Evolutionary conservation across 805 yeast species (phyloP), one percentile per base, ranked within the genome.

Genomic region (Nakazawaea molendinolei): DNA sequence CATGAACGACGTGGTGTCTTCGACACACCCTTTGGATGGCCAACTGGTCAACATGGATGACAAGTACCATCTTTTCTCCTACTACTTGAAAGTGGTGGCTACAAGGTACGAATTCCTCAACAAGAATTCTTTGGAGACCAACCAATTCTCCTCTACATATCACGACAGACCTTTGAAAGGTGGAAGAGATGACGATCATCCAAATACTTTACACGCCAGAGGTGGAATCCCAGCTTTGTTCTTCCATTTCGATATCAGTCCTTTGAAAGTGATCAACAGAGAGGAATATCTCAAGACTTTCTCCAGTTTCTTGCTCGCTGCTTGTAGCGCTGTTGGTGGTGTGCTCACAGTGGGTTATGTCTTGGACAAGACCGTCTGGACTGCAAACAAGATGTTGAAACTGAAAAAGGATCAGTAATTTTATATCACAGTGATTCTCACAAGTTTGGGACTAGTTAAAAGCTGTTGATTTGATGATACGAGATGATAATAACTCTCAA

Each of bases 181-280:
- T 14, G 98, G 97, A 22, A 69, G 80, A 41, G 98, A 90, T 52
- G 82, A 71, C 16, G 97, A 90, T 54, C 95, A 92, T 59, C 89
- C 87, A 30, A 79, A 86, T 55, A 86, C 96, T 0, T 44, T 79
- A 17, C 92, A 83, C 45, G 73, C 80, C 2, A 65, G 75, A 38
- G 96, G 97, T 13, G 98, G 98, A 6, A 65, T 82, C 12, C 97
- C 98, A 0, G 96, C 97, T 4, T 69, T 87, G 3, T 86, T 78
- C 56, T 75, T 92, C 63, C 67, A 79, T 49, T 89, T 89, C 60
- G 97, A 92, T 51, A 87, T 92, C 56, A 79, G 95, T 39, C 95
- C 97, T 8, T 67, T 92, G 66, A 86, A 87, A 54, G 87, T 92
- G 34, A 84, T 89, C 51, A 86, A 90, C 60, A 69, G 75, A 40